A percentile compares a stretch with the other conserved stretches of the same genome.
Evolutionary conservation across 805 yeast genomes (phyloP).

Genomic region (Metschnikowia koreensis): DNA sequence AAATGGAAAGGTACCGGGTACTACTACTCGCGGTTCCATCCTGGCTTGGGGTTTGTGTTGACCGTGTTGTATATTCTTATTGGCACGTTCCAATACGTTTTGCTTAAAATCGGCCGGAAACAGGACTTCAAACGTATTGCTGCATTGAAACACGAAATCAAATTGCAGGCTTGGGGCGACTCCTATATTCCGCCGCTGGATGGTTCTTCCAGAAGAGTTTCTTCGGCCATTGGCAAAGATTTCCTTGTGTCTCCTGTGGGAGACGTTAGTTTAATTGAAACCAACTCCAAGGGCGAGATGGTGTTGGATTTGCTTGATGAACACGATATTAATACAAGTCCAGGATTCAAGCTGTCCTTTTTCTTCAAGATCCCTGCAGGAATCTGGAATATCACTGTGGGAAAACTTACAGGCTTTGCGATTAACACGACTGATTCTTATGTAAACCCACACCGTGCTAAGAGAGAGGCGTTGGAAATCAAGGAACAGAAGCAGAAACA

Average conservation of each 20-base stretch:
- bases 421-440: slow-evolving; percentile 20
- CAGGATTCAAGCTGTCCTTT: slow-evolving; percentile 50
- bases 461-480: slow-evolving; percentile 8
- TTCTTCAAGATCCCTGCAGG: slow-evolving; percentile 41
- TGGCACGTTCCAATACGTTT: slow-evolving; percentile 56
- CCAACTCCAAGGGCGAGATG: slow-evolving; percentile 30
- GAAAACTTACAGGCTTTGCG: slow-evolving; percentile 26
- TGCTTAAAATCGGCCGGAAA: slow-evolving; percentile 50
- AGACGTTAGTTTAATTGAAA: slow-evolving; percentile 47
- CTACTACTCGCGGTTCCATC: slow-evolving; percentile 65
- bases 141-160: slow-evolving; percentile 50
- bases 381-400: slow-evolving; percentile 47
- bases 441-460: slow-evolving; percentile 14
- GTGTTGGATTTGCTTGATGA: slow-evolving; percentile 42
- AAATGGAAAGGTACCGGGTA: slow-evolving; percentile 69
- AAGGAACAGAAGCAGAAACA: slow-evolving; percentile 18
- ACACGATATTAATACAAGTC: slow-evolving; percentile 44
- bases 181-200: slow-evolving; percentile 50
- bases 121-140: slow-evolving; percentile 60
- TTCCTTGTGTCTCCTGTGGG: slow-evolving; percentile 60
- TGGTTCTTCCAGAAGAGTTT: slow-evolving; percentile 46
- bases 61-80: slow-evolving; percentile 49
- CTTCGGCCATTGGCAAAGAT: slow-evolving; percentile 46
- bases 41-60: slow-evolving; percentile 54
- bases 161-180: slow-evolving; percentile 54